phyloP scores from a whole-genome alignment of 768 basidiomycete genomes.

The Austroboletus festivus region DNA sequence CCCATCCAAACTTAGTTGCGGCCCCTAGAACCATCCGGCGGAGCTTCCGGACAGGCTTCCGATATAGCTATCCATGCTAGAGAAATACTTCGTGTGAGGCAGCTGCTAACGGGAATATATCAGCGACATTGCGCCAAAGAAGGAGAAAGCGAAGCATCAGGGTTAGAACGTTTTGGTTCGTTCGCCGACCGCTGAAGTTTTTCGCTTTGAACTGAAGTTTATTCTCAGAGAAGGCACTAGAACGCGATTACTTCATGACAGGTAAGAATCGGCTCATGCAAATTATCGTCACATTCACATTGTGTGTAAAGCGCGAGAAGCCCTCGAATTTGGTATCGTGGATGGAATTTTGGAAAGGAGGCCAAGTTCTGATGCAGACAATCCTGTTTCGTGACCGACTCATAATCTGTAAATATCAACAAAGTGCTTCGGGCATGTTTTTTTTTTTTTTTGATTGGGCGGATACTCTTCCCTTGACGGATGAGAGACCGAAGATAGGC shows the following conservation, averaged over 20 bases:
- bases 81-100: conserved; percentile 88
- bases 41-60: conserved; percentile 91
- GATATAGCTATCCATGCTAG: conserved; percentile 98
- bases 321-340: conserved; percentile 87
- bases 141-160: conserved; percentile 61
- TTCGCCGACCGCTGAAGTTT: conserved; percentile 23
- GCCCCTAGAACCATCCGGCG: conserved; percentile 86
- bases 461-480: conserved; percentile 1
- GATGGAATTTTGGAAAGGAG: conserved; percentile 86
- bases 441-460: conserved; percentile 9
- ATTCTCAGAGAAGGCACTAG: conserved; percentile 73
- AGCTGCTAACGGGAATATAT: conserved; percentile 83
- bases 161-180: conserved; percentile 77
- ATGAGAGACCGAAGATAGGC: too few species aligned
- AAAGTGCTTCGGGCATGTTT: conserved; percentile 7
- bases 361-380: conserved; percentile 48
- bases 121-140: conserved; percentile 75
- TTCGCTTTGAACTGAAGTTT: conserved; percentile 15
- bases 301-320: conserved; percentile 71
- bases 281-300: conserved; percentile 21
- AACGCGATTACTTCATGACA: conserved; percentile 96
- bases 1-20: conserved; percentile 7
- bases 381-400: conserved; percentile 17
- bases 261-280: conserved; percentile 38
- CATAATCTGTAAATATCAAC: conserved; percentile 4